Percentiles rank a stretch among this genome's conserved stretches.
These are phyloP conservation scores for Cucurbita ficifolia DNA, from an alignment of 306 rosid species.

Conservation along the genomic window DNA sequence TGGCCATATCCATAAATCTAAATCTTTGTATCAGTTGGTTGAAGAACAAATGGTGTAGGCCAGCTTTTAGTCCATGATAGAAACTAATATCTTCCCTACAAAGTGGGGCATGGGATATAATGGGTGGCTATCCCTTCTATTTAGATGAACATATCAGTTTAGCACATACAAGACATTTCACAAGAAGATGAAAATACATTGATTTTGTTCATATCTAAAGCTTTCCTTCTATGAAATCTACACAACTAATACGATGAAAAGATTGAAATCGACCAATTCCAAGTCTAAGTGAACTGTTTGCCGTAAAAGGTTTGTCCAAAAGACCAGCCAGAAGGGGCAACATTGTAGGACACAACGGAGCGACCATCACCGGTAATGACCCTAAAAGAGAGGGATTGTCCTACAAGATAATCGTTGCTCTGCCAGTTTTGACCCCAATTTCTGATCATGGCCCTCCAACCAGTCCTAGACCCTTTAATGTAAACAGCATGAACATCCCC, in stretches of 20 bases:
- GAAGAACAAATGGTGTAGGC: constrained; percentile 39
- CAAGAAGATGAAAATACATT: too few relatives aligned
- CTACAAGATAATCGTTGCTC: constrained; percentile 72
- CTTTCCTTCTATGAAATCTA: background rate
- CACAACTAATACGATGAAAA: background rate
- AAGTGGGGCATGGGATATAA: background rate
- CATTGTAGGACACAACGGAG: background rate
- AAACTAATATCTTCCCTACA: background rate
- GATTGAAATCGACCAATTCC: background rate
- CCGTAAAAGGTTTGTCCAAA: constrained; percentile 9
- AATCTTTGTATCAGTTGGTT: constrained; percentile 41
- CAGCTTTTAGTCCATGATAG: background rate
- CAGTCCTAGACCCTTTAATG: constrained; percentile 56
- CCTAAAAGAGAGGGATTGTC: constrained; percentile 75
- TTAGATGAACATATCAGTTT: background rate
- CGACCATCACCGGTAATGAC: constrained; percentile 45
- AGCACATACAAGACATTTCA: background rate
- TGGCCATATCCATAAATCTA: constrained; percentile 36
- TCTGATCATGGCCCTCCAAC: constrained; percentile 72
- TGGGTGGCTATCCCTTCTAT: background rate
- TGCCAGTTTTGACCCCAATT: constrained; percentile 99
- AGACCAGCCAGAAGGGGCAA: background rate
- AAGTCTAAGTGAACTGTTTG: constrained; percentile 20
- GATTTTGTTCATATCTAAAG: too few relatives aligned
- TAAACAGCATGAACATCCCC: constrained; percentile 9